phyloP scores from a whole-genome alignment of 371 early-diverging fungal species.

The Actinomortierella ambigua region DNA sequence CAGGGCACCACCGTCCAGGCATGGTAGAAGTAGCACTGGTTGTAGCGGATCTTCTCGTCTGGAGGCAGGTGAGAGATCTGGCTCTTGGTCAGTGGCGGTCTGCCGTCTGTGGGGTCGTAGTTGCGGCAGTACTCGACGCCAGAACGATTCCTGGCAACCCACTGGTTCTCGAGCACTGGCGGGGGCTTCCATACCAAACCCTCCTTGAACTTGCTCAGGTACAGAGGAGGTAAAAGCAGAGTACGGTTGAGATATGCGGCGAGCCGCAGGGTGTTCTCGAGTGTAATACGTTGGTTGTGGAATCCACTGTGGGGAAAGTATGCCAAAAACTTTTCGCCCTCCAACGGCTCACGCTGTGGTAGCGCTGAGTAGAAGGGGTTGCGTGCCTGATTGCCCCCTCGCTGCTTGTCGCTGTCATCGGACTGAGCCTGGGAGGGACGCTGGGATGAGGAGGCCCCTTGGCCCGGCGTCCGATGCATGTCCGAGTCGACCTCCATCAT shows the following conservation, averaged over 20 bases:
- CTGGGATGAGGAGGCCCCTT: background rate
- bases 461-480: too few species aligned
- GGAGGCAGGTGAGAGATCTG: conserved; percentile 16
- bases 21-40: conserved; percentile 29
- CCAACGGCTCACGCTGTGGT: conserved; percentile 20
- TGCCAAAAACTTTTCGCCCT: conserved; percentile 50
- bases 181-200: conserved; percentile 26
- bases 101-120: conserved; percentile 8
- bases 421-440: background rate
- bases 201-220: conserved; percentile 26
- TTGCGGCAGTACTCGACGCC: conserved; percentile 29
- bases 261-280: conserved; percentile 59
- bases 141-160: conserved; percentile 20
- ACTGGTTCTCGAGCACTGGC: conserved; percentile 12
- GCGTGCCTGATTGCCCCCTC: conserved; percentile 20
- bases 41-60: conserved; percentile 9
- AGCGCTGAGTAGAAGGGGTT: conserved; percentile 33
- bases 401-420: too few species aligned
- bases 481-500: too few species aligned
- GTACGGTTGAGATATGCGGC: conserved; percentile 58
- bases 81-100: conserved; percentile 10
- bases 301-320: conserved; percentile 67
- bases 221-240: conserved; percentile 57
- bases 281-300: conserved; percentile 62
- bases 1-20: conserved; percentile 62